These are phyloP conservation scores for Grammothele lineata DNA, from an alignment of 768 basidiomycete genomes.

Conservation along the genomic window DNA sequence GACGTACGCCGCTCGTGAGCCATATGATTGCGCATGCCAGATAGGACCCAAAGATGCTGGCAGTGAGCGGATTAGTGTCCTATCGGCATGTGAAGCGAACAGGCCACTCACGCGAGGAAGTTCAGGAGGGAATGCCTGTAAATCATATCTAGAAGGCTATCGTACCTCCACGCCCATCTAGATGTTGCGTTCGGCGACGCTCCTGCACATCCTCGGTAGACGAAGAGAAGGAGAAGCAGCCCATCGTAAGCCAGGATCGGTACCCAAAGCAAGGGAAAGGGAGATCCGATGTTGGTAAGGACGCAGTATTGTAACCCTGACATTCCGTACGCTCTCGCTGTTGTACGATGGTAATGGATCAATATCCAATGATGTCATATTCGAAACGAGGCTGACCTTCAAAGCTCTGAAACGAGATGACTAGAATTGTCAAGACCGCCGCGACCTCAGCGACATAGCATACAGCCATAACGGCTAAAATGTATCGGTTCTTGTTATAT, in stretches of 20 bases:
- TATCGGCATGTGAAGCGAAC: neutral
- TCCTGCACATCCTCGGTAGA: slow-evolving; percentile 19
- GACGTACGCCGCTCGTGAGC: slow-evolving; percentile 23
- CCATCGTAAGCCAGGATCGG: slow-evolving; percentile 18
- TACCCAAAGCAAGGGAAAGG: slow-evolving; percentile 13
- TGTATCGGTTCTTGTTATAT: slow-evolving; percentile 21
- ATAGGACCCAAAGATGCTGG: slow-evolving; percentile 27
- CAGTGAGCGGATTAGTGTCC: neutral
- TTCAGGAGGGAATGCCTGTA: slow-evolving; percentile 24
- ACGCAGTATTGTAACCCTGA: slow-evolving; percentile 20
- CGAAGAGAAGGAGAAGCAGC: slow-evolving; percentile 23
- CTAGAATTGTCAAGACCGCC: slow-evolving; percentile 20
- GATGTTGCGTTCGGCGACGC: neutral
- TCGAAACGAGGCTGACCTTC: slow-evolving; percentile 6
- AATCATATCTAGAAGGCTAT: slow-evolving; percentile 18
- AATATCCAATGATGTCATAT: too few relatives aligned
- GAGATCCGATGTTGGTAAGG: slow-evolving; percentile 7
- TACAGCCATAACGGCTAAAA: slow-evolving; percentile 15
- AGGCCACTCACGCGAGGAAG: slow-evolving; percentile 22
- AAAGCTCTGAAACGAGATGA: slow-evolving; percentile 14
- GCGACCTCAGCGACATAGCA: slow-evolving; percentile 17
- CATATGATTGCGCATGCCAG: slow-evolving; percentile 27
- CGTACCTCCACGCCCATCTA: slow-evolving; percentile 5
- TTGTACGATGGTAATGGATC: neutral
- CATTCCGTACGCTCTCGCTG: slow-evolving; percentile 10